These are phyloP conservation scores for Wallacemonas sp. DNA, from an alignment of 208 protist species.

Conservation along the genomic window DNA sequence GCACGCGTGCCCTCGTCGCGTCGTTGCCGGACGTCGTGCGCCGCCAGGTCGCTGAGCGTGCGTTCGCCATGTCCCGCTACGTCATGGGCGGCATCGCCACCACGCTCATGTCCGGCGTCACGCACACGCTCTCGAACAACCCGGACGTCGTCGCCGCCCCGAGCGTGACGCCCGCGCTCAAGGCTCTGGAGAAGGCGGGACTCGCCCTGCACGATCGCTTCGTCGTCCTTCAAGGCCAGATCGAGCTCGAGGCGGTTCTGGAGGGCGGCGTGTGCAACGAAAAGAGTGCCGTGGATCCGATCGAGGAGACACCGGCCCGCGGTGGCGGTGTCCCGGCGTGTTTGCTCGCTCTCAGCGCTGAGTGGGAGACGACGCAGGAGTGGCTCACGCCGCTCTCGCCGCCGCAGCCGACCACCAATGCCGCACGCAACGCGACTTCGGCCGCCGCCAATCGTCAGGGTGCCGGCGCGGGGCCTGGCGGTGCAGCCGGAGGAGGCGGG, in stretches of 20 bases:
- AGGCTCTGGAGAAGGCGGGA: slow-evolving; percentile 13
- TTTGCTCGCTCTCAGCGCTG: slow-evolving; percentile 34
- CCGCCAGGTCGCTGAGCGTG: slow-evolving; percentile 10
- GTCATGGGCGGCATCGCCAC: slow-evolving; percentile 19
- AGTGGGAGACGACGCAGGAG: slow-evolving; percentile 45
- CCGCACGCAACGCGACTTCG: no score
- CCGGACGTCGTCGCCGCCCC: neutral
- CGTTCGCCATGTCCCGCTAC: slow-evolving; percentile 32
- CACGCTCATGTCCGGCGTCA: neutral
- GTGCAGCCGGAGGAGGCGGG: neutral
- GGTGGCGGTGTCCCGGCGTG: slow-evolving; percentile 21
- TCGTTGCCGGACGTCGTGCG: neutral
- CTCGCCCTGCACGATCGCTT: slow-evolving; percentile 47
- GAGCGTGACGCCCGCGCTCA: slow-evolving; percentile 7
- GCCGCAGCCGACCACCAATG: slow-evolving; percentile 21
- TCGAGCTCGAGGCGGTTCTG: slow-evolving; percentile 33
- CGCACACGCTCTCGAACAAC: slow-evolving; percentile 4
- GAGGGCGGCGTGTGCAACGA: slow-evolving; percentile 25
- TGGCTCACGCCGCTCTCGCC: slow-evolving; percentile 31
- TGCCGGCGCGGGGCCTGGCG: neutral
- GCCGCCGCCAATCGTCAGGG: neutral
- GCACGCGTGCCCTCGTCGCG: neutral
- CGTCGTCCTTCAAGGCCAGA: slow-evolving; percentile 59
- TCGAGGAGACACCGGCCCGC: slow-evolving; percentile 23
- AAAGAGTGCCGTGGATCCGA: slow-evolving; percentile 21